Base-by-base conservation (phyloP, 306 rosid genomes). In the Psophocarpus tetragonolobus region DNA sequence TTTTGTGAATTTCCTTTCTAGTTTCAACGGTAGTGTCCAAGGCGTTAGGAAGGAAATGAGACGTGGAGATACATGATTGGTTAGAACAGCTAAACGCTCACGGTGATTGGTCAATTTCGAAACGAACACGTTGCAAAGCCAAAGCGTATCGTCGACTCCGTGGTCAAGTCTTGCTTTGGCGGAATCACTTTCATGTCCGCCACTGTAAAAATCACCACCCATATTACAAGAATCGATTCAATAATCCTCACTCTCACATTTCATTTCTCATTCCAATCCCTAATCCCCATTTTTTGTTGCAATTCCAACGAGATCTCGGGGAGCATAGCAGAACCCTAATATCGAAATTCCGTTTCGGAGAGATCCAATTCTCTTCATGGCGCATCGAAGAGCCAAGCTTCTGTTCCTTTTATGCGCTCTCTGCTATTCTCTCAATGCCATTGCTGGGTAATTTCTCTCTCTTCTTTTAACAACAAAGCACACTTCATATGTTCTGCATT, bases 41-140 rank as follows among this genome's bases (percentile, higher is more conserved):
- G 76, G 32, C 75, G 64, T 51, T 32, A 33, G 64, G 76, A 71
- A 24, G 44, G 0, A 53, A 67, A 73, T 26, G 2, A 51, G 1
- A 86, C 88, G 86, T 87, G 96, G 87, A 53, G 1, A 11, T 3
- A 0, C 0, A 14, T 0, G 21, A 91, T 91, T 90, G 93, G 97
- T 0, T 0, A 10, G 53, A 75, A 84, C 82, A 73, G 6, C 61
- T 9, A 27, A 0, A 68, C 29, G 71, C 33, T 68, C 33, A 14
- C 61, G 8, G 35, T 88, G 87, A 93, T 93, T 93, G 98, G 98
- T 41, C 72, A 61, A 17, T 70, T 48, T 74, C 0, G 73, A 30
- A 61, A 67, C 24, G 78, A 93, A 84, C 97, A 90, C 98, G 98
- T 93, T 73, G 89, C 84, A 39, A 18, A 71, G 65, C 7, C 67